These are phyloP conservation scores for Saccharomycopsis sp. DNA, from an alignment of 805 yeast genomes.

Conservation along the genomic window DNA sequence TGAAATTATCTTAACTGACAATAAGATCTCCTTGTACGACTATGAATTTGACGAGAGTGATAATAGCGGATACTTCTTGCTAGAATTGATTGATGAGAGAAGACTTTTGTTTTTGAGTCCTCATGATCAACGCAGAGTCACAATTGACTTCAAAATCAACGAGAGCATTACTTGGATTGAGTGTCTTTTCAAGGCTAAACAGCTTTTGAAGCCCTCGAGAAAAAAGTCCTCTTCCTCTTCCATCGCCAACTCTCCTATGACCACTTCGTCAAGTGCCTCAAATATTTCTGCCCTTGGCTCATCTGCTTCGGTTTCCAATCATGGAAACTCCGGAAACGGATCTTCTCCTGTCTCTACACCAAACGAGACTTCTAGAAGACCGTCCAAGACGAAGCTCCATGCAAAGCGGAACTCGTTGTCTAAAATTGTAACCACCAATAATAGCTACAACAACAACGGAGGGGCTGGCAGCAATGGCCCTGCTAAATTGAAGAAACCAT, in stretches of 20 bases:
- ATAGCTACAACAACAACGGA: background rate
- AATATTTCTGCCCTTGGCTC: background rate
- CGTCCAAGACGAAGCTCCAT: background rate
- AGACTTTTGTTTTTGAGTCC: slow-evolving; percentile 50
- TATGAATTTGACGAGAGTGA: slow-evolving; percentile 62
- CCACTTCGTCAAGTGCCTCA: background rate
- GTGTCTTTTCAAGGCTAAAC: slow-evolving; percentile 59
- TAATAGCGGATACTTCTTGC: slow-evolving; percentile 53
- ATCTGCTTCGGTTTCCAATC: background rate
- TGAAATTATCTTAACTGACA: slow-evolving; percentile 41
- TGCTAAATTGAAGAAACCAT: background rate
- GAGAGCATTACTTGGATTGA: slow-evolving; percentile 58
- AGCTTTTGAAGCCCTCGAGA: slow-evolving; percentile 35
- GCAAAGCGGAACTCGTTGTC: background rate
- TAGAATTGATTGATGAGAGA: slow-evolving; percentile 53
- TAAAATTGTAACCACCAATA: background rate
- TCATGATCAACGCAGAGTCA: slow-evolving; percentile 22
- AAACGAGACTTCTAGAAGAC: background rate
- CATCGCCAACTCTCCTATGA: background rate
- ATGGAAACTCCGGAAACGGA: background rate
- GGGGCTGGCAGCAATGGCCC: background rate
- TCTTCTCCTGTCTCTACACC: background rate
- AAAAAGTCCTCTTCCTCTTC: slow-evolving; percentile 5
- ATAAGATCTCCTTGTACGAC: slow-evolving; percentile 67
- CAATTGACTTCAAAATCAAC: slow-evolving; percentile 40